A percentile compares a stretch with the other conserved stretches of the same genome.
Evolutionary conservation across 2,329 filamentous ascomycete genomes (phyloP).

Genomic region (Sphaceloma murrayae): DNA sequence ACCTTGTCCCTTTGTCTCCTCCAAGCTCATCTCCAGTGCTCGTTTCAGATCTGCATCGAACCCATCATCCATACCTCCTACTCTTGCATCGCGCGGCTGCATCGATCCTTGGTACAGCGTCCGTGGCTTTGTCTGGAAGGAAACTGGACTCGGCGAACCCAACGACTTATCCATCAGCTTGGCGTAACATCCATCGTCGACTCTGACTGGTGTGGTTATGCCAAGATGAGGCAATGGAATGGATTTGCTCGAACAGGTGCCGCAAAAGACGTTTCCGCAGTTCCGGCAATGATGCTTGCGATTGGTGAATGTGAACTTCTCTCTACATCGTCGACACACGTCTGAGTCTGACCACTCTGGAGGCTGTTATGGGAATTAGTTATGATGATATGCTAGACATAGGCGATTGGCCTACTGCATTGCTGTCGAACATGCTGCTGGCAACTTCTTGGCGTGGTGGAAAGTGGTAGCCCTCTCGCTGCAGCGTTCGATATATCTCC

Average conservation of each 20-base stretch:
- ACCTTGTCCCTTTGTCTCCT: constrained; percentile 72
- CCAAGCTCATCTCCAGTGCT: constrained; percentile 91
- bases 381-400: constrained; percentile 1
- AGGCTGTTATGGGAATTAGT: constrained; percentile 46
- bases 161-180: constrained; percentile 70
- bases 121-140: constrained; percentile 51
- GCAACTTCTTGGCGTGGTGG: constrained; percentile 77
- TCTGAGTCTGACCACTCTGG: constrained; percentile 97
- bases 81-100: constrained; percentile 81
- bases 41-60: constrained; percentile 94
- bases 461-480: constrained; percentile 79
- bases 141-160: constrained; percentile 33
- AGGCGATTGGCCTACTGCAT: constrained; percentile 55
- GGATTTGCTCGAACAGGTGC: constrained; percentile 83
- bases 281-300: constrained; percentile 97
- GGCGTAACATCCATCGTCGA: constrained; percentile 90
- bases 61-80: constrained; percentile 56
- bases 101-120: constrained; percentile 57
- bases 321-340: constrained; percentile 96
- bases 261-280: constrained; percentile 95
- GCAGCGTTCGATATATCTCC: constrained; percentile 74
- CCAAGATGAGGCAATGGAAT: constrained; percentile 85
- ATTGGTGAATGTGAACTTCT: constrained; percentile 93
- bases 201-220: constrained; percentile 80
- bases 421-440: constrained; percentile 98